These are phyloP conservation scores for Chlorella sp. DNA, from an alignment of 139 green algal genomes.

Conservation along the genomic window DNA sequence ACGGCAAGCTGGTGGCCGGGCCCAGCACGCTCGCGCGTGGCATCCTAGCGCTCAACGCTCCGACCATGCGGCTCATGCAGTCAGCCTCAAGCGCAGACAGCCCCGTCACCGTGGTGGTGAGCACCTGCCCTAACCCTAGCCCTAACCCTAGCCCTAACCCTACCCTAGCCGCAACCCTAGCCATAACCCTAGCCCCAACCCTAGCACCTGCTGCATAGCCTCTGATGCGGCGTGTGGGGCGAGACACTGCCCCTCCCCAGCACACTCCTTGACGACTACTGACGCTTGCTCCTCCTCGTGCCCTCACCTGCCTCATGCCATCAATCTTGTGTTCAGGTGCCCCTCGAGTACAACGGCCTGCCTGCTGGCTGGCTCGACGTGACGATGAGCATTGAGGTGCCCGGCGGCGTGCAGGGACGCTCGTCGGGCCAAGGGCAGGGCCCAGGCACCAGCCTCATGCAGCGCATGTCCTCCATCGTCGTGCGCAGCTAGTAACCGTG, in stretches of 20 bases:
- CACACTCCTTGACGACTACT: not conserved
- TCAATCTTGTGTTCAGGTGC: conserved; percentile 4
- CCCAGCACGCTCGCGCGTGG: conserved; percentile 21
- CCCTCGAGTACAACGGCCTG: conserved; percentile 20
- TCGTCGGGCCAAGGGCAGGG: not conserved
- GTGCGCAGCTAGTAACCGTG: too few species aligned
- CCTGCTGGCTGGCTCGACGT: conserved; percentile 21
- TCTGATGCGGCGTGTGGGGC: not conserved
- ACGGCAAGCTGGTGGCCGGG: not conserved
- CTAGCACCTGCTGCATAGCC: not conserved
- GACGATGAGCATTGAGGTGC: conserved; percentile 14
- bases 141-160: too few species aligned
- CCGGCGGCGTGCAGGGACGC: too few species aligned
- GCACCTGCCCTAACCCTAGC: too few species aligned
- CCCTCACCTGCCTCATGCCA: too few species aligned
- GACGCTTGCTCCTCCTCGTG: too few species aligned
- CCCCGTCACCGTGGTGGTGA: too few species aligned
- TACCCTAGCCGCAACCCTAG: not conserved
- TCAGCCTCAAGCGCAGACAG: not conserved
- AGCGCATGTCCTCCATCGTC: not conserved
- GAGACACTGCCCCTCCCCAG: too few species aligned
- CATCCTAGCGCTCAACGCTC: conserved; percentile 22
- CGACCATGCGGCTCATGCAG: conserved; percentile 17
- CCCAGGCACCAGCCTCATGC: not conserved
- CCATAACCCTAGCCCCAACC: not conserved